Evolutionary conservation across 345 rosid species (phyloP).

Genomic region (Fremontodendron californicum): DNA sequence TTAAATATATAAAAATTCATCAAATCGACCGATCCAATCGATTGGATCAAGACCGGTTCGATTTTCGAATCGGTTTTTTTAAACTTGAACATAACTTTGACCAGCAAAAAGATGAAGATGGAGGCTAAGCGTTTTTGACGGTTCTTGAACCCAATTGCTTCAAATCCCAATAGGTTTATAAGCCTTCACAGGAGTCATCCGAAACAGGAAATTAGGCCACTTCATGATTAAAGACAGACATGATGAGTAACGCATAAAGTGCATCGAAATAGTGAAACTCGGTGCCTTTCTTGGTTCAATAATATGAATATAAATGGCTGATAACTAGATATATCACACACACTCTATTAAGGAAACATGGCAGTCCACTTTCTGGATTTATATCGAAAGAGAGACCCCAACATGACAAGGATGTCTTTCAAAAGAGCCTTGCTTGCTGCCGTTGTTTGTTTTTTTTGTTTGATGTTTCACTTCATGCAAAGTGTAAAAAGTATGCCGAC

Average conservation of each 20-base stretch:
- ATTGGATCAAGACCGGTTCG: too few species aligned
- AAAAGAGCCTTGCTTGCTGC: neutral
- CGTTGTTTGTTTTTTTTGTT: neutral
- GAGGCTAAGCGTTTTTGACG: neutral
- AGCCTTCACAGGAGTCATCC: neutral
- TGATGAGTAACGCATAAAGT: neutral
- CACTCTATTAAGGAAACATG: too few species aligned
- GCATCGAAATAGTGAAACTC: neutral
- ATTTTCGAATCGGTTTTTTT: too few species aligned
- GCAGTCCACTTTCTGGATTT: neutral
- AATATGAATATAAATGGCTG: neutral
- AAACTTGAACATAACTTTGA: too few species aligned
- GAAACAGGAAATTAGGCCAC: neutral
- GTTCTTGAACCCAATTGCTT: neutral
- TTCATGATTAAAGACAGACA: neutral
- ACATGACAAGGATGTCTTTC: conserved; percentile 1
- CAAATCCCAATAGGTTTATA: neutral
- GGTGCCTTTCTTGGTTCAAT: neutral
- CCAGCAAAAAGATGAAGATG: neutral
- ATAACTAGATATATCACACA: too few species aligned
- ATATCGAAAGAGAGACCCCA: neutral
- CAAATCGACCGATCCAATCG: too few species aligned
- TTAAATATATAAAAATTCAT: too few species aligned
- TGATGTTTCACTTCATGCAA: neutral
- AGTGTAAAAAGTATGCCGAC: neutral